Conservation (phyloP, 139 green algal species). For the Coelastrella sp. region DNA sequence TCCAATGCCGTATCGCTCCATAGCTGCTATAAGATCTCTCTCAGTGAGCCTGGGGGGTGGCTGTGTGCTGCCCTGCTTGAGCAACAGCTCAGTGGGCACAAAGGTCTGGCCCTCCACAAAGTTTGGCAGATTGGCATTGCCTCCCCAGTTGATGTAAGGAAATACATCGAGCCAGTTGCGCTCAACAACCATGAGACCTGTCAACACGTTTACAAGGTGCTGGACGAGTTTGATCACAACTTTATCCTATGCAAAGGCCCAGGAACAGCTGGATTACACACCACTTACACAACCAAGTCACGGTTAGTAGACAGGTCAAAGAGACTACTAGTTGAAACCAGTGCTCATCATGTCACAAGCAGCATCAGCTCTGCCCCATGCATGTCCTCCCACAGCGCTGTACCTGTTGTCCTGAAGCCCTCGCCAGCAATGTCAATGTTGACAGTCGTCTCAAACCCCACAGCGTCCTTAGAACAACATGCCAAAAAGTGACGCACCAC, state of each 20-base stretch:
- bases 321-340: no score
- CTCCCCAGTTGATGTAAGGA: constrained; percentile 88
- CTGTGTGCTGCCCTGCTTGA: constrained; percentile 80
- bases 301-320: no score
- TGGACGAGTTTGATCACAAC: no score
- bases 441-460: constrained; percentile 90
- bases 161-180: constrained; percentile 98
- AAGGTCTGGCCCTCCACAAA: constrained; percentile 83
- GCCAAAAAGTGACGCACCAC: constrained; percentile 95
- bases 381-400: no score
- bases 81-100: constrained; percentile 66
- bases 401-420: constrained; percentile 41
- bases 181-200: constrained; percentile 93
- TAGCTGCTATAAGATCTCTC: constrained; percentile 90
- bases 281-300: no score
- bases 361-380: no score
- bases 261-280: no score
- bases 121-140: constrained; percentile 79
- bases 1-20: constrained; percentile 96
- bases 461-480: constrained; percentile 86
- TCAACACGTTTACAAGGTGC: no score
- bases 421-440: constrained; percentile 80
- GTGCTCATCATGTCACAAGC: no score
- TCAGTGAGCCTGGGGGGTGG: constrained; percentile 88
- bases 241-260: background rate